Base-by-base conservation (phyloP, 2,329 filamentous ascomycete species). In the Coniochaeta sp. region DNA sequence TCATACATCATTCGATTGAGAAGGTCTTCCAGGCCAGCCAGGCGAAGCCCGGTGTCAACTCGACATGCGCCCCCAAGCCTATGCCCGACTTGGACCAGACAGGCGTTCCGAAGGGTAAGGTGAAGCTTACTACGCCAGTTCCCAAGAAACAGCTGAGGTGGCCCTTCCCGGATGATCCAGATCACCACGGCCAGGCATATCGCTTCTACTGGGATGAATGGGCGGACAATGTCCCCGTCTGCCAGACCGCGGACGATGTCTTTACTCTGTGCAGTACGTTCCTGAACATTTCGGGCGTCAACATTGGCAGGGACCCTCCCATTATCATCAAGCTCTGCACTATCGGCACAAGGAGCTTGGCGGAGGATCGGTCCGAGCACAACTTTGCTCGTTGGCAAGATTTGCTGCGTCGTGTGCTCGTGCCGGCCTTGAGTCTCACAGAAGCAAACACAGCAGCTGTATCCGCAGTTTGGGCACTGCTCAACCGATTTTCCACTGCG, bases 181-280 rank as follows among this genome's bases (percentile, higher is more conserved):
- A 94, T 61, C 85, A 84, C 51, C 89, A 91, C 58, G 85, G 85
- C 18, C 78, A 79, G n/a, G 81, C 87, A 50, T 97, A 96, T 66
- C 83, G 87, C 30, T 97, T 95, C 65, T 99, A 99, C 67, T 96
- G 94, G 85, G 91, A 96, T 53, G 94, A 97, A 60, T 99, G 94
- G 94, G 79, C 85, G 2, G 92, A 97, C 67, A 95, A 94, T 57
- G 78, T 99, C 45, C 95, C 94, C 0, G 73, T 96, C 18, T 99
- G 94, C 63, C 91, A 95, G 65, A 87, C 77, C 1, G 83, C 96
- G 6, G 90, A 96, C 56, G 94, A 99, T 63, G 79, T 99, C 13
- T 94, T 97, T 66, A 84, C 86, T 2, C 79, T 96, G 0, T 95
- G 91, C 67, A 81, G 83, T 53, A 91, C 90, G 1, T 78, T 99